Conservation (phyloP, 345 rosid genomes). For the Eucalyptus microcorys region DNA sequence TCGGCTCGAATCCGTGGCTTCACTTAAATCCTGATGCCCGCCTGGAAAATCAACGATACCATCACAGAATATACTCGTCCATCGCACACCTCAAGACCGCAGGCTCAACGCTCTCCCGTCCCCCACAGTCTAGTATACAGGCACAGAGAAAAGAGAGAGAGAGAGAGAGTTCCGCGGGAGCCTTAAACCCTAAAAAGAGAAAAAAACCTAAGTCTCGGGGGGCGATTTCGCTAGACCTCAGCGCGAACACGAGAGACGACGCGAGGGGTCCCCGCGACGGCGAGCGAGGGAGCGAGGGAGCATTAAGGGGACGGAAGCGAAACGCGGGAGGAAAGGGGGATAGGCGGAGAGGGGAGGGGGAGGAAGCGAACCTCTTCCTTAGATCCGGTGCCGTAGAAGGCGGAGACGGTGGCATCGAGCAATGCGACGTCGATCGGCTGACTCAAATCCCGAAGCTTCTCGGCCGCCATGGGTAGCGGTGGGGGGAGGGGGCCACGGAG, state of each 20-base stretch:
- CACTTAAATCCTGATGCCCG: not conserved
- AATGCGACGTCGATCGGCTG: constrained; percentile 84
- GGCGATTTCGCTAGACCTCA: not conserved
- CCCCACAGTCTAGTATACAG: not conserved
- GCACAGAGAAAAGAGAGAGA: not conserved
- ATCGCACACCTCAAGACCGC: not conserved
- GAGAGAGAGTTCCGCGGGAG: not conserved
- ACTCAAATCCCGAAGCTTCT: constrained; percentile 90
- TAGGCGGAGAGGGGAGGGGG: not conserved
- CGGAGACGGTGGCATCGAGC: constrained; percentile 96
- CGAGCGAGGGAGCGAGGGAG: not conserved
- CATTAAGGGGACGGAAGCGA: not conserved
- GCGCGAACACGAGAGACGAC: not conserved
- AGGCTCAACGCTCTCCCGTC: not conserved
- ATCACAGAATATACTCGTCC: not conserved
- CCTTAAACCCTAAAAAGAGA: constrained; percentile 1
- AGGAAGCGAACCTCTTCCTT: constrained; percentile 69
- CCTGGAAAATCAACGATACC: not conserved
- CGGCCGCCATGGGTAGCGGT: constrained; percentile 64
- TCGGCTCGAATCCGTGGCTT: not conserved
- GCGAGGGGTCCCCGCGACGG: not conserved
- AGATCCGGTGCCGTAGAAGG: constrained; percentile 99
- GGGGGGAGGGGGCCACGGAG: not conserved
- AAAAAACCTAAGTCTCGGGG: not conserved
- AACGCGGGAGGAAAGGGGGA: too few relatives aligned